These are phyloP conservation scores for Talaromyces trachyspermus DNA, from an alignment of 495 filamentous ascomycete genomes.

Conservation along the genomic window DNA sequence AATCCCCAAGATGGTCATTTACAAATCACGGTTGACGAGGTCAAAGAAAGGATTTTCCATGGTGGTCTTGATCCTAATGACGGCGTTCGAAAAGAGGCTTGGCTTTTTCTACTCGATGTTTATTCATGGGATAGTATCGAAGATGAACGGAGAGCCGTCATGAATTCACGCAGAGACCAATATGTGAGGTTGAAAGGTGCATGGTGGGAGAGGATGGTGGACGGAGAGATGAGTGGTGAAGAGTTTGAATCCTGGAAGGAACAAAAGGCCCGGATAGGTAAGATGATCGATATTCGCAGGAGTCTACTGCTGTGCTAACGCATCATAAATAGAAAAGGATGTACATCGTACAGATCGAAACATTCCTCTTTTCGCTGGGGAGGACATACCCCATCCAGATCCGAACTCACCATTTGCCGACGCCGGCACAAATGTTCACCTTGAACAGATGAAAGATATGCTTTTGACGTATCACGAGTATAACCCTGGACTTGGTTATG, in stretches of 20 bases:
- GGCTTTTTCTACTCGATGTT: slow-evolving; percentile 88
- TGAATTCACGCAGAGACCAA: slow-evolving; percentile 83
- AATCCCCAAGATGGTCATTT: slow-evolving; percentile 64
- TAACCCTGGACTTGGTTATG: slow-evolving; percentile 87
- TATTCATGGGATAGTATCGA: slow-evolving; percentile 81
- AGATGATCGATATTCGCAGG: slow-evolving; percentile 13
- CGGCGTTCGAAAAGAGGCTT: slow-evolving; percentile 89
- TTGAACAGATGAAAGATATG: slow-evolving; percentile 99
- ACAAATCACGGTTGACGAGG: slow-evolving; percentile 75
- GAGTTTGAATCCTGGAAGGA: slow-evolving; percentile 93
- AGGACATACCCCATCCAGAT: slow-evolving; percentile 97
- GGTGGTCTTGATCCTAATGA: slow-evolving; percentile 85
- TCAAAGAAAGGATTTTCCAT: slow-evolving; percentile 94
- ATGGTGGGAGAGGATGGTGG: slow-evolving; percentile 94
- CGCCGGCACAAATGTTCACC: slow-evolving; percentile 88
- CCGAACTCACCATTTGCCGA: slow-evolving; percentile 92
- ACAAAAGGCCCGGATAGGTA: slow-evolving; percentile 89
- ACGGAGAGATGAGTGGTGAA: slow-evolving; percentile 65
- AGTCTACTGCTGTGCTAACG: slow-evolving; percentile 8
- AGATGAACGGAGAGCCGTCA: slow-evolving; percentile 71
- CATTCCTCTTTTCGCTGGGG: slow-evolving; percentile 87
- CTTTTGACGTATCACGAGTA: slow-evolving; percentile 97
- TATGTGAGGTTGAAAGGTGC: slow-evolving; percentile 88
- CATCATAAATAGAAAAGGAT: slow-evolving; percentile 70
- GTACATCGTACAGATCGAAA: slow-evolving; percentile 94